Base-by-base conservation (phyloP, 495 filamentous ascomycete genomes). In the Penicillium canescens region DNA sequence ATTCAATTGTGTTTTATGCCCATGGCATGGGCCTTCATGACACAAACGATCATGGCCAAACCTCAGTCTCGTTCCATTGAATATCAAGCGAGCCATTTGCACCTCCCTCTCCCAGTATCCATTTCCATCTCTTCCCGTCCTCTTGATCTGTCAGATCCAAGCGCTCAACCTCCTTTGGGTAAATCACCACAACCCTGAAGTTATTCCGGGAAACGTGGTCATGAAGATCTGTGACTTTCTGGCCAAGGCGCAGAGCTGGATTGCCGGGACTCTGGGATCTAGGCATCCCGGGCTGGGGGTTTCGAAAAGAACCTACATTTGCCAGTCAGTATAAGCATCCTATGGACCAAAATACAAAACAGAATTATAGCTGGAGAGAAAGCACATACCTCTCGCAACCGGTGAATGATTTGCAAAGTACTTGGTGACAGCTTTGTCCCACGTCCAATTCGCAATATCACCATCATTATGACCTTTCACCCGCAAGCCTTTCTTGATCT, bases 331-430 rank as follows among this genome's bases (percentile, higher is more conserved):
- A 59, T 24, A 14, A 53, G 20, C 36, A 13, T 6, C 9, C 1
- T 2, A 40, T 24, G 16, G 51, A 46, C 36, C 20, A 21, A 28
- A 40, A 43, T 38, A 14, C 20, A 12, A 31, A 59, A 51, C 6
- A 31, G 6, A 31, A 31, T 31, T 10, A 9, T 31, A 43, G 23
- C 33, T 28, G 53, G 38, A n/a, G 28, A 44, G 41, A 48, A 49
- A 20, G 44, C 8, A 62, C 71, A 21, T 77, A 55, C 89, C 90
- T 62, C 89, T 72, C 82, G 92, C 87, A 6, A 78, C 68, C 12
- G 93, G 93, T 23, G 79, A 84, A 63, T 91, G 72, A 67, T 96
- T 96, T 12, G 88, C 91, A 79, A 96, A 97, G 73, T 93, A 90
- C 57, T 81, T 85, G 54, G 86, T 88, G 38, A 97, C 69, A 70